Evolutionary conservation across 2,329 filamentous ascomycete genomes (phyloP).

Genomic region (Exophiala spinifera): DNA sequence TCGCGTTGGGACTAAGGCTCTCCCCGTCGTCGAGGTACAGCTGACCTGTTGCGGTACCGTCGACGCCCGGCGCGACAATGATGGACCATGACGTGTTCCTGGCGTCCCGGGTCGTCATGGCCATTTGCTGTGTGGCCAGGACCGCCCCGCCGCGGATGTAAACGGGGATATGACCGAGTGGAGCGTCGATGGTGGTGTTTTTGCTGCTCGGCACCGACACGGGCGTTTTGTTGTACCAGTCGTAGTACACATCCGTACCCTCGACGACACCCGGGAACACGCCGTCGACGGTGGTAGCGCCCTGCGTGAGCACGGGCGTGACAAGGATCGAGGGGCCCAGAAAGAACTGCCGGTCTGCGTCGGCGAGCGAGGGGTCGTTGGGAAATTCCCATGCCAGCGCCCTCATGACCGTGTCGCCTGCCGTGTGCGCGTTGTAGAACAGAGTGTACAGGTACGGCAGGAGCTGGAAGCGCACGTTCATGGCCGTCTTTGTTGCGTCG

Average conservation of each 20-base stretch:
- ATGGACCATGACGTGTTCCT: slow-evolving; percentile 65
- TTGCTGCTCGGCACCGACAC: slow-evolving; percentile 47
- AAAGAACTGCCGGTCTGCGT: slow-evolving; percentile 69
- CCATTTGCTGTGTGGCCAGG: slow-evolving; percentile 65
- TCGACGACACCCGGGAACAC: slow-evolving; percentile 64
- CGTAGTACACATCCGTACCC: slow-evolving; percentile 63
- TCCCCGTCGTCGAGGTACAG: slow-evolving; percentile 77
- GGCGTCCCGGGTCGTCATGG: slow-evolving; percentile 62
- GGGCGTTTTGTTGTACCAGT: slow-evolving; percentile 69
- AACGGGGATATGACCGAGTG: slow-evolving; percentile 67
- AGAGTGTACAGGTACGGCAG: slow-evolving; percentile 75
- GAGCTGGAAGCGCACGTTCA: slow-evolving; percentile 67
- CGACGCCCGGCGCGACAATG: slow-evolving; percentile 57
- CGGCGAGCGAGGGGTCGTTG: slow-evolving; percentile 64
- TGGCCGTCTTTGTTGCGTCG: slow-evolving; percentile 62
- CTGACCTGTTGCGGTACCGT: too few relatives aligned
- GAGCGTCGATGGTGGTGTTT: slow-evolving; percentile 60
- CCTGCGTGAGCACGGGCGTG: slow-evolving; percentile 62
- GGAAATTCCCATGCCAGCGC: slow-evolving; percentile 71
- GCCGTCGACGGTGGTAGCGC: slow-evolving; percentile 59
- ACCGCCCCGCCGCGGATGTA: slow-evolving; percentile 67
- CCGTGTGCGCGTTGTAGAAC: slow-evolving; percentile 63
- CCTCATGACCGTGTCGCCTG: slow-evolving; percentile 68
- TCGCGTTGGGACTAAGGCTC: slow-evolving; percentile 57
- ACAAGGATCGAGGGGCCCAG: slow-evolving; percentile 65